phyloP scores from a whole-genome alignment of 1,139 yeast genomes.

The Yamadazyma epiphylla region DNA sequence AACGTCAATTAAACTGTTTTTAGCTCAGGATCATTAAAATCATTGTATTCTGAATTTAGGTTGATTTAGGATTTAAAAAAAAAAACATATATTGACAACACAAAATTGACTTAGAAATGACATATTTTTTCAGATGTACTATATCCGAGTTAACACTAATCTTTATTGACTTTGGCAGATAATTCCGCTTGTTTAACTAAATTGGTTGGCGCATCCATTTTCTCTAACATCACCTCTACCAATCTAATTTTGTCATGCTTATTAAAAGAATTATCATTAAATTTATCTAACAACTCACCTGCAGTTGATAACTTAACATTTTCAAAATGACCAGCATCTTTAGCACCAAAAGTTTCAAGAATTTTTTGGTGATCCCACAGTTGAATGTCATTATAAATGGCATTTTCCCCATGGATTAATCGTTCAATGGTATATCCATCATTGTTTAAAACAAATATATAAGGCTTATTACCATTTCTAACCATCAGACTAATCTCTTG shows the following conservation, averaged over 20 bases:
- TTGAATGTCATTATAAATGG: slow-evolving; percentile 35
- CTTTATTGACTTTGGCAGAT: slow-evolving; percentile 17
- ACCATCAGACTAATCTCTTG: slow-evolving; percentile 41
- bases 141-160: slow-evolving; percentile 1
- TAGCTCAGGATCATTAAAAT: too few relatives aligned
- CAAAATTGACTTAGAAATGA: too few relatives aligned
- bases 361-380: slow-evolving; percentile 35
- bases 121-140: not conserved
- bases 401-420: slow-evolving; percentile 34
- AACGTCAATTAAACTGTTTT: too few relatives aligned
- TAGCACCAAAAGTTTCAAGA: slow-evolving; percentile 28
- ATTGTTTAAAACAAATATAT: slow-evolving; percentile 36
- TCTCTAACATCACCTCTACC: slow-evolving; percentile 32
- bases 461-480: slow-evolving; percentile 26
- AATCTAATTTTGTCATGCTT: slow-evolving; percentile 29
- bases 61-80: too few relatives aligned
- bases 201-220: slow-evolving; percentile 35
- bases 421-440: slow-evolving; percentile 40
- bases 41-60: too few relatives aligned
- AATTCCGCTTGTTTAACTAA: slow-evolving; percentile 27
- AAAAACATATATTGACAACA: too few relatives aligned
- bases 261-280: slow-evolving; percentile 23
- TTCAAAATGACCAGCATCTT: slow-evolving; percentile 18
- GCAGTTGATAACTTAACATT: slow-evolving; percentile 20
- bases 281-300: slow-evolving; percentile 24